Percentiles rank a stretch among this genome's conserved stretches.
Evolutionary conservation across 1,139 yeast species (phyloP).

Genomic region (Yamadazyma mexicana): DNA sequence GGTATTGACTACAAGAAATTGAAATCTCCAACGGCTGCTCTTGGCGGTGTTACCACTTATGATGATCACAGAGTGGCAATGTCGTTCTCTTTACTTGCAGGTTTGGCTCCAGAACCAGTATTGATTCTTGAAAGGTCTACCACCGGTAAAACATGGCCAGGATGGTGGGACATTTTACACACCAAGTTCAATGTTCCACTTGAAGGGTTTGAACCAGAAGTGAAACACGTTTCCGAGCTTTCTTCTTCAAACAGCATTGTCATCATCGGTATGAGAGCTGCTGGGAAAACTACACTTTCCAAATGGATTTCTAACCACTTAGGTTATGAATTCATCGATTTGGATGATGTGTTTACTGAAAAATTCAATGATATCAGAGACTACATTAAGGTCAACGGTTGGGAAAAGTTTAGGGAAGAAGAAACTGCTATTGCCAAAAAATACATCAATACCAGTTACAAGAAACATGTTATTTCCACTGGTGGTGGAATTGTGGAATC

Average conservation of each 20-base stretch:
- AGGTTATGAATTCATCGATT: constrained; percentile 73
- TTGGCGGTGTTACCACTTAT: constrained; percentile 67
- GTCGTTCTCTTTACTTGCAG: constrained; percentile 89
- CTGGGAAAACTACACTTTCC: constrained; percentile 90
- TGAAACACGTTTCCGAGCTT: constrained; percentile 14
- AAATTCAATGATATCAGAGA: constrained; percentile 61
- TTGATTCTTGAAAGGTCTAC: constrained; percentile 83
- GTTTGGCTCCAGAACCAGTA: constrained; percentile 55
- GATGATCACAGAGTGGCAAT: constrained; percentile 99
- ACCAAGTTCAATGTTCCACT: constrained; percentile 62
- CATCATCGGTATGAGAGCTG: constrained; percentile 97
- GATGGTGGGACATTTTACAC: constrained; percentile 97
- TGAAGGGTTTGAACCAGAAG: constrained; percentile 63
- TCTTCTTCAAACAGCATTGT: constrained; percentile 62
- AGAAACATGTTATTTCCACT: constrained; percentile 77
- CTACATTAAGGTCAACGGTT: constrained; percentile 67
- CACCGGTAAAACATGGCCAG: constrained; percentile 99
- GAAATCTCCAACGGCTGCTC: constrained; percentile 46
- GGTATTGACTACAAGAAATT: constrained; percentile 57
- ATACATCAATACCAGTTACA: constrained; percentile 45
- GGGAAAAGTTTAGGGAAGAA: constrained; percentile 78
- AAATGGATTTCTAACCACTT: constrained; percentile 73
- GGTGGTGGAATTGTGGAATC: constrained; percentile 97
- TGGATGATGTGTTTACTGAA: constrained; percentile 71
- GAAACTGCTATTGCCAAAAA: constrained; percentile 65